phyloP scores from a whole-genome alignment of 108 stramenopile species.

The Skeletonema potamos region DNA sequence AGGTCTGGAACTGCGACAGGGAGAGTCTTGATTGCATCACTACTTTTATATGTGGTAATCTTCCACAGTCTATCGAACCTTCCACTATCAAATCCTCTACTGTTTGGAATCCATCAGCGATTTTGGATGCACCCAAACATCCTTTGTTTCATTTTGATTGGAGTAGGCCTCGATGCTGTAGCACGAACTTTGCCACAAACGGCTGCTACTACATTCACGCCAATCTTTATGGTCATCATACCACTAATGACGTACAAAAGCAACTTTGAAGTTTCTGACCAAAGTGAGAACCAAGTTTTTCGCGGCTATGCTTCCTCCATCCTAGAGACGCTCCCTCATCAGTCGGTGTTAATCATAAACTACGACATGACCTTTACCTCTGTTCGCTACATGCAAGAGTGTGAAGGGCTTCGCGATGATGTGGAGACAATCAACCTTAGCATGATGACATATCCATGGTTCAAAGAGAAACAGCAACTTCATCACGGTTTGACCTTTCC shows the following conservation, averaged over 20 bases:
- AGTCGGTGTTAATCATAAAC: slow-evolving; percentile 67
- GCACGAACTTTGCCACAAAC: background rate
- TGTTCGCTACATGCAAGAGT: slow-evolving; percentile 73
- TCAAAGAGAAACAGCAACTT: slow-evolving; percentile 49
- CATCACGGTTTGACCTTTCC: slow-evolving; percentile 53
- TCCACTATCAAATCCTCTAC: slow-evolving; percentile 60
- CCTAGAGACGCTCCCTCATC: slow-evolving; percentile 54
- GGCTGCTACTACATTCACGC: background rate
- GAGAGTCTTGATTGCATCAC: slow-evolving; percentile 17
- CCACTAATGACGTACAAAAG: slow-evolving; percentile 5
- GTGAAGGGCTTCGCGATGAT: slow-evolving; percentile 66
- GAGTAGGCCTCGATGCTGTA: slow-evolving; percentile 25
- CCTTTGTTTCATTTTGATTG: slow-evolving; percentile 43
- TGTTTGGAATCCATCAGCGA: slow-evolving; percentile 75
- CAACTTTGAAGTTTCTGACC: slow-evolving; percentile 20
- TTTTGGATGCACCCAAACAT: slow-evolving; percentile 88
- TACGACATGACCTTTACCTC: slow-evolving; percentile 88
- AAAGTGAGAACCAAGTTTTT: slow-evolving; percentile 49
- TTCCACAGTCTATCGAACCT: slow-evolving; percentile 79
- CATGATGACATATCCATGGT: slow-evolving; percentile 84
- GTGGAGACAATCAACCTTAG: slow-evolving; percentile 57
- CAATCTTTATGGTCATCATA: background rate
- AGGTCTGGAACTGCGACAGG: background rate
- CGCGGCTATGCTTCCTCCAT: slow-evolving; percentile 65
- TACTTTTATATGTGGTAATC: slow-evolving; percentile 60